Evolutionary conservation across 1,139 yeast species (phyloP).

Genomic region (Magnusiomyces fungicola): DNA sequence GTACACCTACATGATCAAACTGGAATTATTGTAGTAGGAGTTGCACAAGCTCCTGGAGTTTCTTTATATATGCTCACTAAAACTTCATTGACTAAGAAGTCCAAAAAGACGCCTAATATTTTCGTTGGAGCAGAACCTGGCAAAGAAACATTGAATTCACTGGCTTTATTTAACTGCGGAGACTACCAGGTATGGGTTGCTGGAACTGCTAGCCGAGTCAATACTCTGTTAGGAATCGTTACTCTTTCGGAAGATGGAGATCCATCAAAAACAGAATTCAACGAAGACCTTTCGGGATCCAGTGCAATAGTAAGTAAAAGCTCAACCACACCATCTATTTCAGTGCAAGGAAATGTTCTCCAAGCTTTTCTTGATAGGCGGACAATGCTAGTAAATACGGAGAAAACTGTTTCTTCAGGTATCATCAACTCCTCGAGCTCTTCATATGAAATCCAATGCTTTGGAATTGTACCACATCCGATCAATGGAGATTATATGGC

Average conservation of each 20-base stretch:
- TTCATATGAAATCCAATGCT: background rate
- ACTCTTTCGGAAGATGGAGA: background rate
- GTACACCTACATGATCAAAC: background rate
- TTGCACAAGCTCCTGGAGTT: background rate
- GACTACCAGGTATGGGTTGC: slow-evolving; percentile 1
- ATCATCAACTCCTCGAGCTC: background rate
- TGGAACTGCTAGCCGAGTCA: background rate
- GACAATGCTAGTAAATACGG: background rate
- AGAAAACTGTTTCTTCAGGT: background rate
- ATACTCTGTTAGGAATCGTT: background rate
- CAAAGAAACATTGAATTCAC: background rate
- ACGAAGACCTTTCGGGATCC: background rate
- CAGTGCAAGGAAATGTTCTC: background rate
- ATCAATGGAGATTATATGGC: background rate
- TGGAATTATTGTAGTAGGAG: background rate
- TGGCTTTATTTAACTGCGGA: background rate
- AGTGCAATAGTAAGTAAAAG: too few species aligned
- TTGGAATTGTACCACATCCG: slow-evolving; percentile 1
- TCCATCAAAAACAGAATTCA: background rate
- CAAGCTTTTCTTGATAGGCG: background rate
- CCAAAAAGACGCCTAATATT: background rate
- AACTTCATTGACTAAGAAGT: background rate
- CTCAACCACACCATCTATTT: too few species aligned
- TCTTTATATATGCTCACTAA: background rate
- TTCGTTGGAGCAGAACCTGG: background rate